Base-by-base conservation (phyloP, 2,329 filamentous ascomycete species). In the Triangularia setosa region DNA sequence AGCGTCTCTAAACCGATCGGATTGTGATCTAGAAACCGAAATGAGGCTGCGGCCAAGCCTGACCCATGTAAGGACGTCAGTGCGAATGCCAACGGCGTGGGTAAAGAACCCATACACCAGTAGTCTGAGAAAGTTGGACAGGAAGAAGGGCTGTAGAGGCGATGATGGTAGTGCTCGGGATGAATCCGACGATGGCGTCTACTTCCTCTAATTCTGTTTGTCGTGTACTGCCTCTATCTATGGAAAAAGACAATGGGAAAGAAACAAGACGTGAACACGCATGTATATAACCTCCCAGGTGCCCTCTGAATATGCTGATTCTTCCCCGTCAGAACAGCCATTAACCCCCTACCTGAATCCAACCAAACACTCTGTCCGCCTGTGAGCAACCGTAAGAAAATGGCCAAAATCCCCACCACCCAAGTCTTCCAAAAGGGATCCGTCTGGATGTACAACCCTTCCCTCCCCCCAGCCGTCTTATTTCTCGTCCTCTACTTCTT, bases 361-460 rank as follows among this genome's bases (percentile, higher is more conserved):
- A 28, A 4, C 8, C 27, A n/a, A n/a, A n/a, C 27, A 28, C 4
- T 28, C 27, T 12, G 1, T 33, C 11, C 14, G 4, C 30, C 11
- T 12, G 7, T 11, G 14, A 12, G 30, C 9, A 33, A 3, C 35
- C 18, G 11, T 8, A 27, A n/a, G n/a, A 52, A 28, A 57, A 76
- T 75, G 72, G 64, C 69, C 48, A 67, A 71, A 18, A 64, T 69
- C 21, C 18, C 44, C 4, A 28, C 52, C 11, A 24, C 52, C 23
- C 52, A 24, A 55, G 25, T 28, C 52, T 55, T 28, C 52, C 52
- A 16, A 55, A 18, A 24, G 21, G 63, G 69, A 14, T 69, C 60
- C 58, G 74, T 81, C 21, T 83, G 79, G 75, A 76, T 78, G 65
- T 83, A 81, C 68, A 69, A 73, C 18, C 78, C 80, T n/a, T 80